A percentile compares a stretch with the other conserved stretches of the same genome.
Conservation (phyloP, 2,329 filamentous ascomycete genomes). For the Trichoderma semiorbis region DNA sequence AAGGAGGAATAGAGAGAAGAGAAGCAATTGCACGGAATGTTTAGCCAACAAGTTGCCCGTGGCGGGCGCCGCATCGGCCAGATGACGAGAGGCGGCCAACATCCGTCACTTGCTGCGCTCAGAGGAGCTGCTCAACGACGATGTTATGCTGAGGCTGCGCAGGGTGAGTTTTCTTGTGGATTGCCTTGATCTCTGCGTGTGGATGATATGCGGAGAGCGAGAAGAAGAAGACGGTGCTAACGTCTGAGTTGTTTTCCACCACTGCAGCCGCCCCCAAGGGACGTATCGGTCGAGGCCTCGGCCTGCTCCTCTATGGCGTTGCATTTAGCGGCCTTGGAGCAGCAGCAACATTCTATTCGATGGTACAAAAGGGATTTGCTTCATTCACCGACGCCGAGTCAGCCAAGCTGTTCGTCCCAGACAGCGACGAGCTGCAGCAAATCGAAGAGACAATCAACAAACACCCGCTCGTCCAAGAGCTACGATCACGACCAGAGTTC, state of each 20-base stretch:
- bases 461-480: constrained; percentile 67
- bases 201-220: background rate
- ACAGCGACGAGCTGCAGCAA: constrained; percentile 51
- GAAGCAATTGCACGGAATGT: constrained; percentile 19
- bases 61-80: constrained; percentile 27
- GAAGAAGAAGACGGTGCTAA: background rate
- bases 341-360: constrained; percentile 34
- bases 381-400: constrained; percentile 65
- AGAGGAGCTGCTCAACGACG: constrained; percentile 22
- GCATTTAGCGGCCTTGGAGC: constrained; percentile 33
- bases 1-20: background rate
- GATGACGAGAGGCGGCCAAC: constrained; percentile 20
- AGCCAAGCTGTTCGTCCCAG: constrained; percentile 59
- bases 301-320: constrained; percentile 30
- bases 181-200: background rate
- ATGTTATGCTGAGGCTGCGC: constrained; percentile 26
- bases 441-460: constrained; percentile 72
- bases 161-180: constrained; percentile 22
- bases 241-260: background rate
- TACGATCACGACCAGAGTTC: constrained; percentile 65
- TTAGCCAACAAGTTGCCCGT: constrained; percentile 26
- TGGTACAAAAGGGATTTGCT: constrained; percentile 35
- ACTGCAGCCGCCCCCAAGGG: constrained; percentile 19
- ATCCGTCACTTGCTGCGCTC: constrained; percentile 15
- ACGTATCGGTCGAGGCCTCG: constrained; percentile 25